Percentiles rank a stretch among this genome's conserved stretches.
Conservation (phyloP, 768 basidiomycete species). For the Naganishia friedmannii region DNA sequence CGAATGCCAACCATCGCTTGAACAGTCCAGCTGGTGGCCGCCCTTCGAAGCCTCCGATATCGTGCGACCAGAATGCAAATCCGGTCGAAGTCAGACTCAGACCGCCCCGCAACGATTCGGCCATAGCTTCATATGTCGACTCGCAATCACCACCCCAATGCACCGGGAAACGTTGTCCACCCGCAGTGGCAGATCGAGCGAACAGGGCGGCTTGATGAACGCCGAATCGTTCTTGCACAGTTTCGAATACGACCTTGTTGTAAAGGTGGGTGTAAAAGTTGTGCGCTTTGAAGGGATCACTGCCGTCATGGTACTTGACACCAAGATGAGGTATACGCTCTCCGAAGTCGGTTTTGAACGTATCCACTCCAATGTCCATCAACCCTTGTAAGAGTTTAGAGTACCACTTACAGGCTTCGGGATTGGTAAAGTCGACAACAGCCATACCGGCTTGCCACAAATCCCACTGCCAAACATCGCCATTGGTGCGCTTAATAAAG, state of each 20-base stretch:
- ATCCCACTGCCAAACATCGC: slow-evolving; percentile 61
- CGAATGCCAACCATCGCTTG: slow-evolving; percentile 73
- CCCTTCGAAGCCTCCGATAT: slow-evolving; percentile 75
- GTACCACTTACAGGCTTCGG: slow-evolving; percentile 62
- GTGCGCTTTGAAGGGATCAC: slow-evolving; percentile 66
- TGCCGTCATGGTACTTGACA: slow-evolving; percentile 65
- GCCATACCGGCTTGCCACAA: slow-evolving; percentile 62
- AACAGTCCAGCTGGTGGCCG: slow-evolving; percentile 68
- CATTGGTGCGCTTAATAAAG: slow-evolving; percentile 68
- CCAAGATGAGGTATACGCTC: slow-evolving; percentile 70
- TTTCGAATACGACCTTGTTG: slow-evolving; percentile 67
- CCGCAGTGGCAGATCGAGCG: slow-evolving; percentile 66
- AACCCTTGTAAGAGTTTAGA: slow-evolving; percentile 56
- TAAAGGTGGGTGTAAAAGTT: slow-evolving; percentile 69
- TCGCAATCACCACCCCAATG: slow-evolving; percentile 65
- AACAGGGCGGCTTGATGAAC: slow-evolving; percentile 68
- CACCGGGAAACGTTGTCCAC: slow-evolving; percentile 59
- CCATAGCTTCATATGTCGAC: slow-evolving; percentile 74
- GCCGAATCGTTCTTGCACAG: slow-evolving; percentile 63
- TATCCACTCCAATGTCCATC: slow-evolving; percentile 56
- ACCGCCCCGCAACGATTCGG: slow-evolving; percentile 65
- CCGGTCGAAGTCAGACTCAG: slow-evolving; percentile 68
- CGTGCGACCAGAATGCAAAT: slow-evolving; percentile 70
- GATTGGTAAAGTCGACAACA: slow-evolving; percentile 65
- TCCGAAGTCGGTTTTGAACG: slow-evolving; percentile 64